Evolutionary conservation across 176 grass and related monocot genomes (phyloP), one percentile per base, ranked within the genome.

Genomic region (Puya raimondii): DNA sequence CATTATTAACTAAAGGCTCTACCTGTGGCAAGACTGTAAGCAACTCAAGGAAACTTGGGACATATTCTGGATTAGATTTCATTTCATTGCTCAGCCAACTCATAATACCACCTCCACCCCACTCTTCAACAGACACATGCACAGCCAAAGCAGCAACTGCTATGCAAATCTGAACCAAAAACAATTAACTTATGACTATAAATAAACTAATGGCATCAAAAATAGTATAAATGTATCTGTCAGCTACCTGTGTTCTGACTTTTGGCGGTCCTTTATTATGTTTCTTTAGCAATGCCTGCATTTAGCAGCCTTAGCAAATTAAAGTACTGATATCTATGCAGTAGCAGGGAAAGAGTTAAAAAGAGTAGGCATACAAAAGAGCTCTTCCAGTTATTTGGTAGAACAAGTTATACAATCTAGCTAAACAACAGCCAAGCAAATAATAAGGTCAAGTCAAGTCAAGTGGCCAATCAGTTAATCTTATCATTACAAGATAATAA

Each of bases 61-160:
- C 72, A 58, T 83, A 92, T 67, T 91, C 84, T 53, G 85, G 84
- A 76, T 93, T 84, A 81, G 89, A 79, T 72, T 88, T 84, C 94
- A 99, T 99, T 75, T 99, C 89, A 78, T 87, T 78, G 3, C 87
- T 87, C 74, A 99, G 68, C 89, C 89, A 99, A 82, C 88, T 93
- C 23, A 99, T 77, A 81, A 99, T 83, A 27, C 94, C 94, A 80
- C 94, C 89, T 67, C 82, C 84, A 77, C 94, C 89, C 94, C 94
- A 99, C 73, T 99, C 94, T 81, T 93, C 87, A 23, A 93, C 67
- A 33, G 94, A 84, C 76, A 99, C 89, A 84, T 99, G 94, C 69
- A 93, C 90, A 68, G 94, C 87, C 80, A 99, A 79, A 79, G 89
- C 94, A 80, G 86, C 87, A 76, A 99, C 86, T 77, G 94, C 94